Base-by-base conservation (phyloP, 1,139 yeast genomes). In the Pneumocystis sp. region DNA sequence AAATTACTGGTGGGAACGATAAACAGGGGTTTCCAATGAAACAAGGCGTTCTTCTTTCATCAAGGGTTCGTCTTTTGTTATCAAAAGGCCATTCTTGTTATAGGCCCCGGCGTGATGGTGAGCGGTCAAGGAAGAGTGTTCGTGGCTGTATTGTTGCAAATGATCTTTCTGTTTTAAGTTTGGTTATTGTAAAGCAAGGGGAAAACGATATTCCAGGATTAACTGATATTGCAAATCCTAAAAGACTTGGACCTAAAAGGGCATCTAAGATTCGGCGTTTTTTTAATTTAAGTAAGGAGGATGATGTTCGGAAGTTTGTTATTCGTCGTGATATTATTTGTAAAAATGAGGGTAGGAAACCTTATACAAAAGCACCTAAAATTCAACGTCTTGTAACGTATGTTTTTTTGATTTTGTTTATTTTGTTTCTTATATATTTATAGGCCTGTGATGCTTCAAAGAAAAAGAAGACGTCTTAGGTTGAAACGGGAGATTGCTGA, bases 11-110 rank as follows among this genome's bases (percentile, higher is more conserved):
- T 79, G 98, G 98, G 87, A 95, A 95, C 88, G 98, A 93, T 85
- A 93, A 93, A 84, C 98, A 93, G 85, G 98, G 98, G 85, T 95
- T 93, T 96, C 97, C 98, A 83, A 93, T 95, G 98, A 93, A 91
- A 83, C 98, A 93, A 84, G 73, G 73, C 64, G 98, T 93, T 73
- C 84, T 93, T 86, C 95, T 89, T 85, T 97, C 98, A 82, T 89
- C 95, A 86, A 95, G 98, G 87, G 97, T 95, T 77, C 90, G 89
- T 81, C 86, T 93, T 77, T 85, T 95, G 79, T 85, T 93, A 79
- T 80, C 96, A 75, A 86, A 89, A 83, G 96, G 95, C 77, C 88
- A 84, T 85, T 89, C 97, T 77, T 91, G 97, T 86, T 93, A 93
- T 96, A 93, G 98, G 85, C 96, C 96, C 82, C 95, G 98, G 86